Evolutionary conservation across 495 filamentous ascomycete species (phyloP), one percentile per base, ranked within the genome.

Genomic region (Aspergillus coremiiformis): DNA sequence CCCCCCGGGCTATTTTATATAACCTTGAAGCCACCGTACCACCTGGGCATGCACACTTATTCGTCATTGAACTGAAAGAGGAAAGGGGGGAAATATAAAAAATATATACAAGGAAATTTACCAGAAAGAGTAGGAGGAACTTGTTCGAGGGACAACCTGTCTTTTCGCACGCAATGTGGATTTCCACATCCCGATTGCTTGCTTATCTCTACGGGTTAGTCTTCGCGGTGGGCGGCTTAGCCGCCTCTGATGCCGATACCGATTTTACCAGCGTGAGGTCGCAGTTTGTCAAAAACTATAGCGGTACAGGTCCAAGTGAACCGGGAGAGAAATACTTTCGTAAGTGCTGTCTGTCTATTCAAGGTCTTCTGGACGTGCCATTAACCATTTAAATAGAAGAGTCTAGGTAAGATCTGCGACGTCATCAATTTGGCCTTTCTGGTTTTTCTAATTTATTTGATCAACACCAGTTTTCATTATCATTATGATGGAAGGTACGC

Each of bases 401-500:
- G 66, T 80, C 78, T 26, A 63, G 64, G 79, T 81, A 75, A 61
- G 78, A 68, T 49, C 26, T 29, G 27, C 33, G 14, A 50, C 35
- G 22, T 20, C n/a, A 21, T 15, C 5, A 12, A n/a, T 17, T 33
- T 35, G 14, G 17, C 3, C 32, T 42, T 23, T 29, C 33, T 52
- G 30, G 39, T 20, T 14, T 15, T 15, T 39, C 15, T 43, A 59
- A 53, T 47, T 60, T 57, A 15, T 0, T 44, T 39, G 49, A 48
- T 41, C 10, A 33, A 23, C 27, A 32, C 39, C 39, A 84, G 80
- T 21, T 83, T 82, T 53, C 73, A 83, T 61, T 69, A 77, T 52
- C 80, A 83, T 60, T 83, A 82, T 60, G 81, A 84, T 66, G 78
- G 76, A 56, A 73, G 81, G 78, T 81, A 69, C 48, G 60, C 47